phyloP scores from a whole-genome alignment of 169 alveolate species.

The Plasmodium billcollinsi region DNA sequence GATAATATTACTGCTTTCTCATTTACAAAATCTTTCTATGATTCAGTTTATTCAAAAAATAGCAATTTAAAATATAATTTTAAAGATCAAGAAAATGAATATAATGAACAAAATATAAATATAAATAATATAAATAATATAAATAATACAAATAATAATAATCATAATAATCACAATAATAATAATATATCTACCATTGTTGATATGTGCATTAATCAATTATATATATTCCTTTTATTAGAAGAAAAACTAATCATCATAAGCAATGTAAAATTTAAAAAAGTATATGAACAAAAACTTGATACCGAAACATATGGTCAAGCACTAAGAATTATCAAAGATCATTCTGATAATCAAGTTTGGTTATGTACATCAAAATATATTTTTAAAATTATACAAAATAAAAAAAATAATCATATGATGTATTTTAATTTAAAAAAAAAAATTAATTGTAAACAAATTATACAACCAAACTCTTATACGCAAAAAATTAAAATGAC shows the following conservation, averaged over 20 bases:
- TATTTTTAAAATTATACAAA: conserved; percentile 55
- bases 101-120: not conserved
- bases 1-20: conserved; percentile 56
- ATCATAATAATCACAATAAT: not conserved
- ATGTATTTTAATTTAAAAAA: conserved; percentile 5
- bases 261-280: conserved; percentile 44
- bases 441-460: conserved; percentile 31
- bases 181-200: conserved; percentile 24
- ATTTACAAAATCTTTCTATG: conserved; percentile 50
- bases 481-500: conserved; percentile 39
- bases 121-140: not conserved
- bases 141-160: not conserved
- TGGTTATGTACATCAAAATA: conserved; percentile 76
- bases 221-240: conserved; percentile 47
- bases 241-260: conserved; percentile 74
- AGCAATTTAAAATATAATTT: not conserved
- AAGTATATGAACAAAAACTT: conserved; percentile 62
- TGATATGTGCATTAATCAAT: conserved; percentile 71
- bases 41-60: conserved; percentile 22
- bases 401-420: conserved; percentile 39
- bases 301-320: conserved; percentile 69
- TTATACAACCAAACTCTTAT: conserved; percentile 15
- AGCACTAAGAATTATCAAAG: conserved; percentile 62
- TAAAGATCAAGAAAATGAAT: not conserved
- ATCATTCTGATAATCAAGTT: conserved; percentile 56